A percentile compares a stretch with the other conserved stretches of the same genome.
These are phyloP conservation scores for Phytophthora tubulina DNA, from an alignment of 352 stramenopile genomes.

Conservation along the genomic window DNA sequence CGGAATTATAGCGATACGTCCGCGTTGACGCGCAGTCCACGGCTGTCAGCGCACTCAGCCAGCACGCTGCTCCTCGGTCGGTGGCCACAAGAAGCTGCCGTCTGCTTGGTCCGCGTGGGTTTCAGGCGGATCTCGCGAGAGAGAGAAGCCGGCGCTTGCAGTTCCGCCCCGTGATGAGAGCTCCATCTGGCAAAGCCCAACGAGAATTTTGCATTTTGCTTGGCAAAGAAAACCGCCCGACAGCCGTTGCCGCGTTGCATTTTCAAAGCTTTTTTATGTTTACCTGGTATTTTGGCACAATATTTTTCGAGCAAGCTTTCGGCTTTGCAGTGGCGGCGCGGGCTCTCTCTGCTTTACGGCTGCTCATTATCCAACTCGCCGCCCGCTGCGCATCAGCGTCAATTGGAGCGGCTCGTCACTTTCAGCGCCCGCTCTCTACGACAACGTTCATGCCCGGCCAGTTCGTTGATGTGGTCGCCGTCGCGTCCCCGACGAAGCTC, in stretches of 20 bases:
- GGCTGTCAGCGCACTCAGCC: conserved; percentile 14
- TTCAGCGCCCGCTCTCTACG: conserved; percentile 5
- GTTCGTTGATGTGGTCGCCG: conserved; percentile 32
- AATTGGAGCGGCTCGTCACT: conserved; percentile 13
- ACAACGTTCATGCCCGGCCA: conserved; percentile 40
- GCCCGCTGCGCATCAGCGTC: conserved; percentile 8
- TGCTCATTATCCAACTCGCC: conserved; percentile 46
- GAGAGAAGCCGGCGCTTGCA: conserved; percentile 38
- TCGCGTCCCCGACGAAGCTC: conserved; percentile 41
- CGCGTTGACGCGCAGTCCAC: conserved; percentile 15
- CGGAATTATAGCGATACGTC: conserved; percentile 31
- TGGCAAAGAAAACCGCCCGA: conserved; percentile 35
- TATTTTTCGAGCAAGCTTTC: conserved; percentile 33
- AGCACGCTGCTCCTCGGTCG: conserved; percentile 17
- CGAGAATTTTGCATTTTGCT: conserved; percentile 36
- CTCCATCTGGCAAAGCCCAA: conserved; percentile 32
- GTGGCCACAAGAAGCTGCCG: conserved; percentile 27
- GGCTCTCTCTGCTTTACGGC: conserved; percentile 10
- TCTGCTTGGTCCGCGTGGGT: conserved; percentile 28
- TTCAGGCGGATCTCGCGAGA: conserved; percentile 26
- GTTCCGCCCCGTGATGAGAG: conserved; percentile 20
- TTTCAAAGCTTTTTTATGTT: conserved; percentile 32
- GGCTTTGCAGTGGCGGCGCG: conserved; percentile 2
- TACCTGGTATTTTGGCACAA: conserved; percentile 26
- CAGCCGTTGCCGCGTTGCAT: conserved; percentile 31